These are phyloP conservation scores for Trichoderma parareesei DNA, from an alignment of 495 filamentous ascomycete species.

Conservation along the genomic window DNA sequence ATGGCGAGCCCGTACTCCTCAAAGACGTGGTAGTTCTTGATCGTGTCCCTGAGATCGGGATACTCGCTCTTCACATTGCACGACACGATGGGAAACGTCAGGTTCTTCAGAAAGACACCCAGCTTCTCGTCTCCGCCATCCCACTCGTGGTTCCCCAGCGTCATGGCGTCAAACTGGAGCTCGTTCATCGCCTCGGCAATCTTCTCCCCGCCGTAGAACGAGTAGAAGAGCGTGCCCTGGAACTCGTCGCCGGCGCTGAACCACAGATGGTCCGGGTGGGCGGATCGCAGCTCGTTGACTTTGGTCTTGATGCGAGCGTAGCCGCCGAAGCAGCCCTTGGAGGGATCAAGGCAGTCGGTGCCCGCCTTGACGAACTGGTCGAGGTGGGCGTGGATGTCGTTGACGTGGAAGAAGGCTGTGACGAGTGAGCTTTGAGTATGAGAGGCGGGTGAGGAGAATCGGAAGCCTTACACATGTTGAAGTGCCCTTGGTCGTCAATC, in stretches of 20 bases:
- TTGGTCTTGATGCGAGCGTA: conserved; percentile 48
- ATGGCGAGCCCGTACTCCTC: conserved; percentile 45
- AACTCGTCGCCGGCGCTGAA: conserved; percentile 54
- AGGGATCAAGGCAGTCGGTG: conserved; percentile 42
- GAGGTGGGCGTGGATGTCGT: conserved; percentile 54
- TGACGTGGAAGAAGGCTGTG: conserved; percentile 49
- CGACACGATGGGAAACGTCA: conserved; percentile 51
- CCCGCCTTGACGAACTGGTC: conserved; percentile 49
- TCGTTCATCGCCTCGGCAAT: conserved; percentile 54
- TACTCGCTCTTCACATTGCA: conserved; percentile 46
- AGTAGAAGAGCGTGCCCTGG: conserved; percentile 53
- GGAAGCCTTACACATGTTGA: conserved; percentile 30
- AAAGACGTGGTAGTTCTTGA: conserved; percentile 51
- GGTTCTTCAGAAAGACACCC: conserved; percentile 43
- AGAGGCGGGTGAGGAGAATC: background rate
- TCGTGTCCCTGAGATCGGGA: conserved; percentile 39
- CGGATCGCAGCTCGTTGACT: conserved; percentile 40
- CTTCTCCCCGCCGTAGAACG: conserved; percentile 51
- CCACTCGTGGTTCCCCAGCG: conserved; percentile 54
- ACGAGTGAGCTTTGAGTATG: background rate
- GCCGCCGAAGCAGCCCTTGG: conserved; percentile 49
- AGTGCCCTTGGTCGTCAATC: conserved; percentile 35
- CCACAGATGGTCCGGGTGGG: conserved; percentile 44
- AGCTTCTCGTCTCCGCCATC: conserved; percentile 44
- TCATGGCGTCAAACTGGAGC: conserved; percentile 50